These are phyloP conservation scores for Ormosia emarginata DNA, from an alignment of 306 rosid genomes.

Conservation along the genomic window DNA sequence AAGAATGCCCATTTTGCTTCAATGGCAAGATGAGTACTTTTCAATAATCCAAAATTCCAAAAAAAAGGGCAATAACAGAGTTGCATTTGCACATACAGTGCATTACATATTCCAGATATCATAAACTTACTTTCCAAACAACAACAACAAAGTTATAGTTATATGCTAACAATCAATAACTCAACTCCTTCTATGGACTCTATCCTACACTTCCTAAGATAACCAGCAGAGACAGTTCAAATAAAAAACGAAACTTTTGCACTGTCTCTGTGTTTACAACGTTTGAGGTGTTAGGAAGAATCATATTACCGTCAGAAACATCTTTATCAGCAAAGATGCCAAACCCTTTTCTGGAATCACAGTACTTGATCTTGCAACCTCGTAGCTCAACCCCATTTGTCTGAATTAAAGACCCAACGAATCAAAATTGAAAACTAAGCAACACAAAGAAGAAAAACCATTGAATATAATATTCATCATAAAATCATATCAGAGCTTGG, in stretches of 20 bases:
- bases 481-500: not conserved
- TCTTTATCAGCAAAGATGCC: slow-evolving; percentile 62
- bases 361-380: slow-evolving; percentile 68
- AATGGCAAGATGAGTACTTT: not conserved
- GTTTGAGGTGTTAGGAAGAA: not conserved
- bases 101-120: too few species aligned
- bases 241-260: not conserved
- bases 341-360: slow-evolving; percentile 80
- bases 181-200: not conserved
- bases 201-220: not conserved
- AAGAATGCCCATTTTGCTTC: not conserved
- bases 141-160: not conserved
- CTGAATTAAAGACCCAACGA: slow-evolving; percentile 41
- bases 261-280: not conserved
- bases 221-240: not conserved
- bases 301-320: slow-evolving; percentile 67
- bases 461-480: not conserved
- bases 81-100: not conserved
- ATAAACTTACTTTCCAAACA: not conserved
- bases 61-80: not conserved
- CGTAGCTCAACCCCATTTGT: slow-evolving; percentile 72
- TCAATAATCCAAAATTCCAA: not conserved
- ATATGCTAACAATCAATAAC: not conserved
- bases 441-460: not conserved
- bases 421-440: slow-evolving; percentile 18